Evolutionary conservation across 2,329 filamentous ascomycete genomes (phyloP).

Genomic region (Apiospora sp.): DNA sequence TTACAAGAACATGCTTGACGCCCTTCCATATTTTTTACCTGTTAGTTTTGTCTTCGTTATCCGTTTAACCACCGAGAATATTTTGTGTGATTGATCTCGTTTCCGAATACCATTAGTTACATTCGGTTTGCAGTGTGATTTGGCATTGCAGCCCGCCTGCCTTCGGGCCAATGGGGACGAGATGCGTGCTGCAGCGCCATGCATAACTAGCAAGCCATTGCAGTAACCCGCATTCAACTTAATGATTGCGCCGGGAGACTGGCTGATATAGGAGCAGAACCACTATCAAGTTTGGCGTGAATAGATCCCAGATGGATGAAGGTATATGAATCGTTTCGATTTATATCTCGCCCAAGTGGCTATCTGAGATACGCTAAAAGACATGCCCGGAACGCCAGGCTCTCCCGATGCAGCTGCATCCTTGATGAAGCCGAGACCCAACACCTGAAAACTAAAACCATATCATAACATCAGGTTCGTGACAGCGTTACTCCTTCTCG

Average conservation of each 20-base stretch:
- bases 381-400: constrained; percentile 6
- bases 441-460: constrained; percentile 14
- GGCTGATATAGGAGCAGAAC: not conserved
- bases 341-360: not conserved
- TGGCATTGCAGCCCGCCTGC: no score
- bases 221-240: not conserved
- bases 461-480: not conserved
- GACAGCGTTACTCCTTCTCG: constrained; percentile 2
- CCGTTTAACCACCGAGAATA: no score
- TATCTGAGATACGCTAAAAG: not conserved
- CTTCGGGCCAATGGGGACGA: no score
- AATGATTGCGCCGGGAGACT: not conserved
- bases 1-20: no score
- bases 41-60: no score
- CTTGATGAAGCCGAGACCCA: constrained; percentile 19
- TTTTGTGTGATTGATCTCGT: no score
- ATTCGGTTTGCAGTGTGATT: no score
- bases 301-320: not conserved
- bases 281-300: not conserved
- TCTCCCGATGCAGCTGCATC: constrained; percentile 17
- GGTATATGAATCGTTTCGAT: not conserved
- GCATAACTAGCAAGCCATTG: not conserved
- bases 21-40: no score
- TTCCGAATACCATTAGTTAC: no score
- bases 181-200: not conserved